phyloP scores from a whole-genome alignment of 148 eudicot species.

The Beta vulgaris region DNA sequence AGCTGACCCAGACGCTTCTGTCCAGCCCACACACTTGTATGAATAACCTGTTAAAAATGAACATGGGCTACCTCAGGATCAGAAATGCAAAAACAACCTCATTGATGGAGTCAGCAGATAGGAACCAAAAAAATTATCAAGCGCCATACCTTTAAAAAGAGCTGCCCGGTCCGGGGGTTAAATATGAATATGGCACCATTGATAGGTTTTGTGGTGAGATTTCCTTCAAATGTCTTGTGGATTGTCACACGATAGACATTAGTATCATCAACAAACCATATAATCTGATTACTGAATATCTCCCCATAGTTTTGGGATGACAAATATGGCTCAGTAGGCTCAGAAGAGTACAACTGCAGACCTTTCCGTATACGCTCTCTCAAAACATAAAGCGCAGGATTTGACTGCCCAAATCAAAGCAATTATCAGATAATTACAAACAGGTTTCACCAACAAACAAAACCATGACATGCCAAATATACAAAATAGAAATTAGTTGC shows the following conservation, averaged over 20 bases:
- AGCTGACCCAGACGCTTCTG: conserved; percentile 99
- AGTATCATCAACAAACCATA: conserved; percentile 99
- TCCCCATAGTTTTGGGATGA: conserved; percentile 99
- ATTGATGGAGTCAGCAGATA: not conserved
- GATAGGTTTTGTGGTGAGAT: conserved; percentile 96
- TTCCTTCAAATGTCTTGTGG: conserved; percentile 98
- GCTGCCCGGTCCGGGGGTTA: conserved; percentile 93
- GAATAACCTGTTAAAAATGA: conserved; percentile 69
- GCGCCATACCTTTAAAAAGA: conserved; percentile 74
- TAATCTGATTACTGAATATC: conserved; percentile 96
- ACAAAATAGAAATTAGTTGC: not conserved
- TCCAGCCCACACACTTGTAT: conserved; percentile 99
- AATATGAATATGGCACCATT: conserved; percentile 98
- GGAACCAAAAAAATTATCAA: not conserved
- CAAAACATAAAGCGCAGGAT: conserved; percentile 92
- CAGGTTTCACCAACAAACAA: not conserved
- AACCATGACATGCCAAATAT: not conserved
- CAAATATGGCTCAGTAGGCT: conserved; percentile 96
- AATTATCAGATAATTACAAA: conserved; percentile 2
- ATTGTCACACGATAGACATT: conserved; percentile 98
- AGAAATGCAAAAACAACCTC: not conserved
- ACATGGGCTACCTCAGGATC: not conserved
- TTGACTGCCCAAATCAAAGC: conserved; percentile 59
- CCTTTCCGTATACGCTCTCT: conserved; percentile 98
- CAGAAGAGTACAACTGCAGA: conserved; percentile 96